Conservation (phyloP, 2,329 filamentous ascomycete species). For the Cryphonectria carpinicola region DNA sequence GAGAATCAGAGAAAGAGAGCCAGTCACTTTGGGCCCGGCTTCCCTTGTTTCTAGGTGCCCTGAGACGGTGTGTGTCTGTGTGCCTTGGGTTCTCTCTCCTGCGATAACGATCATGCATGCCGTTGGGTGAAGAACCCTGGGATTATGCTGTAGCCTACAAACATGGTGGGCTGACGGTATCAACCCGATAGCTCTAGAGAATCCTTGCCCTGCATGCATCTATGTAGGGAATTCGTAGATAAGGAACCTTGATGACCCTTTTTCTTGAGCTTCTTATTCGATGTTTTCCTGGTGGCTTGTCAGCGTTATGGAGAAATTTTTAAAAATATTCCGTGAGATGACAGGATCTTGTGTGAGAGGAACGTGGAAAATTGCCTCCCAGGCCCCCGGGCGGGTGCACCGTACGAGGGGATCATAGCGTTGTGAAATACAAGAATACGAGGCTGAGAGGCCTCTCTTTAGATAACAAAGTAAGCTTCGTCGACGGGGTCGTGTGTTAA, state of each 20-base stretch:
- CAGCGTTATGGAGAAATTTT: not conserved
- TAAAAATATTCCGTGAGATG: not conserved
- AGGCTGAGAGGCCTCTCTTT: not conserved
- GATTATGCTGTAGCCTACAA: not conserved
- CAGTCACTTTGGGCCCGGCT: not conserved
- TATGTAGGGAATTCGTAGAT: not conserved
- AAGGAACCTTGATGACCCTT: not conserved
- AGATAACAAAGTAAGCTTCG: slow-evolving; percentile 1
- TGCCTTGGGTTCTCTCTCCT: not conserved
- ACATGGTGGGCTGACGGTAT: slow-evolving; percentile 4
- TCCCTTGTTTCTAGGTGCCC: not conserved
- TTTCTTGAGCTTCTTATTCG: slow-evolving; percentile 3
- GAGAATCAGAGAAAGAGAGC: too few relatives aligned
- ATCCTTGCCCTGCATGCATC: not conserved
- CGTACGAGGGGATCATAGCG: not conserved
- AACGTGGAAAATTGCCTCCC: not conserved
- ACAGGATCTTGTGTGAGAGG: not conserved
- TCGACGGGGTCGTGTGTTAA: not conserved
- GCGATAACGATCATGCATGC: slow-evolving; percentile 4
- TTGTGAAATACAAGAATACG: not conserved
- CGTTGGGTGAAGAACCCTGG: not conserved
- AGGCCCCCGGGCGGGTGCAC: not conserved
- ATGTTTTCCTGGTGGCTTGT: not conserved
- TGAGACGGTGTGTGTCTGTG: not conserved
- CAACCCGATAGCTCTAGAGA: not conserved